Evolutionary conservation across 805 yeast species (phyloP).

Genomic region (Grigorovia jiainica): DNA sequence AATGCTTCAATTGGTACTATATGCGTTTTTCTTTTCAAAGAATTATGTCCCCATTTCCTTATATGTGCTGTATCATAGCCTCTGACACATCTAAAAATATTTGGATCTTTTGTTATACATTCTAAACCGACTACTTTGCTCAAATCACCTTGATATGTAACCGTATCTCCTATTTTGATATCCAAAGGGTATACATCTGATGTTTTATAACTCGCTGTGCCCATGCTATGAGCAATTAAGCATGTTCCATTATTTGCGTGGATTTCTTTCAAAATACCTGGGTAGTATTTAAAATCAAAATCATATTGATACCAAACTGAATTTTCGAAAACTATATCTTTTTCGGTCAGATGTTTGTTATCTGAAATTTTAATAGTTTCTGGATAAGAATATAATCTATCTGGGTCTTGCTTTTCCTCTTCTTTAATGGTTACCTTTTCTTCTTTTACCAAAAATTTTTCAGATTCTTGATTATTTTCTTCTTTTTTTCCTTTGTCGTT

Average conservation of each 20-base stretch:
- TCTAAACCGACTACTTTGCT: conserved; percentile 42
- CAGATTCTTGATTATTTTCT: background rate
- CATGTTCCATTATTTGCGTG: background rate
- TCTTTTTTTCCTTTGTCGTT: background rate
- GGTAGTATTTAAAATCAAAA: conserved; percentile 35
- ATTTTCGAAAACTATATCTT: conserved; percentile 24
- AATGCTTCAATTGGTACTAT: conserved; percentile 21
- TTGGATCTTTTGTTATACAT: conserved; percentile 13
- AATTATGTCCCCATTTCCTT: conserved; percentile 13
- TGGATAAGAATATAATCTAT: background rate
- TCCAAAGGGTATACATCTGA: conserved; percentile 39
- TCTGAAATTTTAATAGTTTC: conserved; percentile 6
- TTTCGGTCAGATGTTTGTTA: conserved; percentile 13
- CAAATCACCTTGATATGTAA: conserved; percentile 27
- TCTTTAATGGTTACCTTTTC: too few species aligned
- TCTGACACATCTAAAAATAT: conserved; percentile 42
- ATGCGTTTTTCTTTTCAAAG: conserved; percentile 12
- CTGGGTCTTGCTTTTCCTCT: background rate
- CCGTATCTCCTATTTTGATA: conserved; percentile 46
- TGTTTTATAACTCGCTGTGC: conserved; percentile 10
- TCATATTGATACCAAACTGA: conserved; percentile 49
- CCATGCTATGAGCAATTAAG: conserved; percentile 17
- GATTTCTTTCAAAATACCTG: conserved; percentile 34
- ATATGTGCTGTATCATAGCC: conserved; percentile 47
- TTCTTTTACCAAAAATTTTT: too few species aligned